Conservation (phyloP, 2,329 filamentous ascomycete genomes). For the Botryotinia convoluta region DNA sequence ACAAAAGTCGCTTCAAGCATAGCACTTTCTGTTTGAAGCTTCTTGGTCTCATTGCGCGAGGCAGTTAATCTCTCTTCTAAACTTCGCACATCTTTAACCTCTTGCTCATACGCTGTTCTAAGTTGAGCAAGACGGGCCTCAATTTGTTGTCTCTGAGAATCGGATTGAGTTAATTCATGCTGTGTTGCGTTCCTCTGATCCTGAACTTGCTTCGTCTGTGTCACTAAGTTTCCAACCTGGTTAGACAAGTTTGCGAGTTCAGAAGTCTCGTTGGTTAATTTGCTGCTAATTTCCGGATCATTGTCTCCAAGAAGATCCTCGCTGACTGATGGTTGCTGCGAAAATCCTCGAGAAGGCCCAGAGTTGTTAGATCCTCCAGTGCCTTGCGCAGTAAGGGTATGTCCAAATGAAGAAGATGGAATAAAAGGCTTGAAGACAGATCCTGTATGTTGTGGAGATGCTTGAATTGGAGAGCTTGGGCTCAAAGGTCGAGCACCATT, state of each 20-base stretch:
- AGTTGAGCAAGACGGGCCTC: conserved; percentile 85
- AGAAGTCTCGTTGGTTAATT: conserved; percentile 81
- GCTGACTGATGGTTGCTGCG: conserved; percentile 49
- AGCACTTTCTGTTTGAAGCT: conserved; percentile 79
- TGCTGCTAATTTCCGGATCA: conserved; percentile 84
- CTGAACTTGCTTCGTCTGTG: conserved; percentile 92
- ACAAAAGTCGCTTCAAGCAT: conserved; percentile 77
- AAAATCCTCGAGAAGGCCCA: conserved; percentile 40
- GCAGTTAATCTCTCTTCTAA: conserved; percentile 78
- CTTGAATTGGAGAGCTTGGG: conserved; percentile 33
- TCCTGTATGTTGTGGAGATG: conserved; percentile 36
- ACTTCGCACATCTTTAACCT: conserved; percentile 79
- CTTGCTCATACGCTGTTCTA: conserved; percentile 85
- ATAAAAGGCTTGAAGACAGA: conserved; percentile 79
- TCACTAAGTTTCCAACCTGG: conserved; percentile 85
- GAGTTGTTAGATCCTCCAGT: conserved; percentile 58
- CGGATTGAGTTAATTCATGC: conserved; percentile 76
- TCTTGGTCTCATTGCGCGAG: conserved; percentile 77
- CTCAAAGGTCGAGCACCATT: conserved; percentile 38
- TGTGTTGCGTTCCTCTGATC: conserved; percentile 76
- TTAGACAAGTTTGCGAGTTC: conserved; percentile 96
- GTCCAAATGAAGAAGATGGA: conserved; percentile 88
- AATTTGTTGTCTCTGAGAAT: conserved; percentile 87
- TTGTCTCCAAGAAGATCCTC: conserved; percentile 91
- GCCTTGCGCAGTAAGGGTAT: conserved; percentile 71